These are phyloP conservation scores for Stephania yunnanensis DNA, from an alignment of 164 flowering plant genomes.

Conservation along the genomic window DNA sequence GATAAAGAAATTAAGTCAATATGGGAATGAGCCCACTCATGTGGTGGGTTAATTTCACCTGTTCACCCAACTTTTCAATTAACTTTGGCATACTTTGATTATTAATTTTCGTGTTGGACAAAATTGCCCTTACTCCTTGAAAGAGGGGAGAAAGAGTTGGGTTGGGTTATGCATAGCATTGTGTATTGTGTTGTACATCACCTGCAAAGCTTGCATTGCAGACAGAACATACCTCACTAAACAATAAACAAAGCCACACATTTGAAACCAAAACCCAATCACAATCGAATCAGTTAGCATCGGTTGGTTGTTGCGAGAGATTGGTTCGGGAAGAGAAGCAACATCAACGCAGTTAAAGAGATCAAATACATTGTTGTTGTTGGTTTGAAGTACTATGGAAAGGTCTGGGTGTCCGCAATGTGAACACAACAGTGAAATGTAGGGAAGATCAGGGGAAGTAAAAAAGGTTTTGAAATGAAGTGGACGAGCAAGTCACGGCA, in stretches of 20 bases:
- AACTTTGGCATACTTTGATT: no score
- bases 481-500: neutral
- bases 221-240: neutral
- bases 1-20: no score
- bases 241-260: neutral
- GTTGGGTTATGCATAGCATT: no score
- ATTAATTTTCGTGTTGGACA: no score
- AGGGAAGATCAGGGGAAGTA: neutral
- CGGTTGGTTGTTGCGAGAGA: slow-evolving; percentile 40
- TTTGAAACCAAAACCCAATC: neutral
- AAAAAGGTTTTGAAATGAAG: neutral
- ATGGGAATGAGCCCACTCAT: no score
- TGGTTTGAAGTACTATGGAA: neutral
- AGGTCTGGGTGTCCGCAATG: slow-evolving; percentile 28
- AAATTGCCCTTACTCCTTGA: no score
- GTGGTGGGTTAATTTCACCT: no score
- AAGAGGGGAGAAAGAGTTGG: no score
- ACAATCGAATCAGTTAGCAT: slow-evolving; percentile 25
- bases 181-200: slow-evolving; percentile 49
- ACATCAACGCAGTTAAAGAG: neutral
- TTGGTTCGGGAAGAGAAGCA: slow-evolving; percentile 3
- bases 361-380: no score
- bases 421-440: neutral
- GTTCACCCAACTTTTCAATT: no score
- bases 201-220: slow-evolving; percentile 63